Evolutionary conservation across 1,284 basidiomycete genomes (phyloP), one percentile per base, ranked within the genome.

Genomic region (Athelia psychrophila): DNA sequence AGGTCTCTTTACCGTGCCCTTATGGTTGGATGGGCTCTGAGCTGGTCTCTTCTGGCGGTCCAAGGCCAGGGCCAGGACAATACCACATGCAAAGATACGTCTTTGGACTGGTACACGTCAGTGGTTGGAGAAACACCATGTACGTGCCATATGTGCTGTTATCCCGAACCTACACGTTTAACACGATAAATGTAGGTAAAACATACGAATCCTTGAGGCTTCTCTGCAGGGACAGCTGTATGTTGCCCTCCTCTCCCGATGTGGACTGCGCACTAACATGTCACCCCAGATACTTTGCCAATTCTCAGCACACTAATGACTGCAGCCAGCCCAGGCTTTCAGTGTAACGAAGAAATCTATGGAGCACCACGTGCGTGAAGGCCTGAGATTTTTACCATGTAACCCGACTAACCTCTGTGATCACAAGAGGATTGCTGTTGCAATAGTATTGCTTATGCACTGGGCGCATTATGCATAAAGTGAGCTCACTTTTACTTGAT

Each of bases 401-500:
- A 32, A 38, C 13, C 13, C 5, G 6, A 24, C 19, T 22, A 10
- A 22, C 16, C 3, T 10, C 10, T 44, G 13, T 25, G n/a, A 16
- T 40, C 15, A 20, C 16, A 30, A 59, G 58, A 24, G 8, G 52
- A 52, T 22, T 59, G 58, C 46, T 61, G 60, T 33, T 61, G 60
- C 50, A 60, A 61, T 33, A 57, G 57, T 12, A 51, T 59, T 24
- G 52, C 60, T 2, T 61, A 54, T 23, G 53, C 36, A 12, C 35
- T 61, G 18, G 60, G 60, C 49, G 60, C 60, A 59, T 51, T 61
- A 15, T 61, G 60, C 46, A 45, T 61, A 47, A 61, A 57, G 57
- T 58, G 15, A 25, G 54, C 23, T 18, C 25, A 38, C n/a, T 50
- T 16, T 4, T 13, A 15, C 23, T 23, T 19, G 16, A 42, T 42